phyloP scores from a whole-genome alignment of 345 rosid species.

The Melastoma malabathricum region DNA sequence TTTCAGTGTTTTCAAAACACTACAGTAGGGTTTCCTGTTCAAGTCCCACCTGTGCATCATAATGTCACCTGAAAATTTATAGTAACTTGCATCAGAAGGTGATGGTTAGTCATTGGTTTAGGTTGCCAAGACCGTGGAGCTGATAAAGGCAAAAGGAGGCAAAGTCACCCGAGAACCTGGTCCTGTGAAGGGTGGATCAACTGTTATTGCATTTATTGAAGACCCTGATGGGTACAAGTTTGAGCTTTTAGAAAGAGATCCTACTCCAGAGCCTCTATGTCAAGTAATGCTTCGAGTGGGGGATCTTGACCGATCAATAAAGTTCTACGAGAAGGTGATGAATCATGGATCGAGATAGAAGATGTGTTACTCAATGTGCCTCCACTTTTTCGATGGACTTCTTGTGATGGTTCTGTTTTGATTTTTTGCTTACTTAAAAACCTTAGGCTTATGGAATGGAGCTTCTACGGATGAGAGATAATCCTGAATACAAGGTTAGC shows the following conservation, averaged over 20 bases:
- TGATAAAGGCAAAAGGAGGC: constrained; percentile 84
- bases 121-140: constrained; percentile 83
- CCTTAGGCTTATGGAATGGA: constrained; percentile 93
- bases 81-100: too few species aligned
- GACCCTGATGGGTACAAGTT: constrained; percentile 98
- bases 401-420: constrained; percentile 7
- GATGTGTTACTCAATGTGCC: background rate
- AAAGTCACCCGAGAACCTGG: constrained; percentile 87
- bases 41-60: too few species aligned
- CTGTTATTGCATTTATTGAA: constrained; percentile 83
- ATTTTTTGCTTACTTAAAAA: constrained; percentile 5
- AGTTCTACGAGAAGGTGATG: constrained; percentile 83
- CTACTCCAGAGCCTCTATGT: constrained; percentile 96
- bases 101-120: constrained; percentile 8
- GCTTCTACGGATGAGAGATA: constrained; percentile 81
- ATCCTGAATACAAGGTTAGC: constrained; percentile 82
- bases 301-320: constrained; percentile 80
- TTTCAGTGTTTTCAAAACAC: too few species aligned
- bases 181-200: constrained; percentile 86
- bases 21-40: too few species aligned
- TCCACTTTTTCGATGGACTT: background rate
- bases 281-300: constrained; percentile 99
- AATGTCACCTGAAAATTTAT: too few species aligned
- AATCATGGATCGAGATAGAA: background rate
- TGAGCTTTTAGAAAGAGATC: constrained; percentile 92